Evolutionary conservation across 441 rosid genomes (phyloP).

Genomic region (Pelargonium myrrhifolium): DNA sequence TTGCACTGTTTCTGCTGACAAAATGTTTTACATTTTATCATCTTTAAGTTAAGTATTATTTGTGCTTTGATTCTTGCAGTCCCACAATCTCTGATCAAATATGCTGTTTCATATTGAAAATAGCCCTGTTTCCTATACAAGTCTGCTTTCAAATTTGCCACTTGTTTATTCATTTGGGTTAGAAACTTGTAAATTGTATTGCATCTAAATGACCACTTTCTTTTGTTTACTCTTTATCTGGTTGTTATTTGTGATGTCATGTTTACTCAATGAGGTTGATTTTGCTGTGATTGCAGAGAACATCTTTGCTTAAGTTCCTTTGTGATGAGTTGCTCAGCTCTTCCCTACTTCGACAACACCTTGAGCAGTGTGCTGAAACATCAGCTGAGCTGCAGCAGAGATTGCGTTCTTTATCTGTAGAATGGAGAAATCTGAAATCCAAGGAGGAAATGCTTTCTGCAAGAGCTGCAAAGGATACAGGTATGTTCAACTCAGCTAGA

Average conservation of each 20-base stretch:
- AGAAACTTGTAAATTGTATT: not conserved
- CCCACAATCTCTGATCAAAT: no score
- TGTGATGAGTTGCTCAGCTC: conserved; percentile 90
- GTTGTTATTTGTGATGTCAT: conserved; percentile 14
- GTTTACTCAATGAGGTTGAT: conserved; percentile 11
- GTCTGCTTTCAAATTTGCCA: not conserved
- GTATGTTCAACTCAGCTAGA: conserved; percentile 31
- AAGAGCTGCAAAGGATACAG: conserved; percentile 53
- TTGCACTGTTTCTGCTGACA: not conserved
- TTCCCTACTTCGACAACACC: conserved; percentile 77
- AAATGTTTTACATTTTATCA: not conserved
- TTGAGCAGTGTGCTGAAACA: conserved; percentile 80
- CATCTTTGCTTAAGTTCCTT: conserved; percentile 67
- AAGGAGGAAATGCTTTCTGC: conserved; percentile 60
- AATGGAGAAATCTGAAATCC: conserved; percentile 62
- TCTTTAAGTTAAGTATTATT: not conserved
- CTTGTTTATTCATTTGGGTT: not conserved
- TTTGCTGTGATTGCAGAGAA: conserved; percentile 59
- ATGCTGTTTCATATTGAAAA: no score
- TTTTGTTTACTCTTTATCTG: not conserved
- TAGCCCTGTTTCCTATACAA: not conserved
- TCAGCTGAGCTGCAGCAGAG: conserved; percentile 79
- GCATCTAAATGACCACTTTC: not conserved
- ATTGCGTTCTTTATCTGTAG: conserved; percentile 54
- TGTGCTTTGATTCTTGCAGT: no score